Percentiles rank a stretch among this genome's conserved stretches.
phyloP scores from a whole-genome alignment of 345 rosid genomes.

The Populus nigra region DNA sequence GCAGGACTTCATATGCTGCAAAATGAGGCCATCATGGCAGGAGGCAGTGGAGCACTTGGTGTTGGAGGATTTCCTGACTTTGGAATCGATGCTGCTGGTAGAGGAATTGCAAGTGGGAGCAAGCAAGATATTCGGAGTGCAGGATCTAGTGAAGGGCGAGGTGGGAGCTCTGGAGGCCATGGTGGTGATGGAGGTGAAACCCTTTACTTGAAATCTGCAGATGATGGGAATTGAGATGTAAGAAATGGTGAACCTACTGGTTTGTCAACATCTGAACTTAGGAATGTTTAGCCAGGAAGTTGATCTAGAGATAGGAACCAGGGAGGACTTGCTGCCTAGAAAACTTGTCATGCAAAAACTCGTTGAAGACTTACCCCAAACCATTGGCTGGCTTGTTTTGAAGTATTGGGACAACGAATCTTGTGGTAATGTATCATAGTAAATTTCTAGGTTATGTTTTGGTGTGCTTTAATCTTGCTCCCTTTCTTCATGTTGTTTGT shows the following conservation, averaged over 20 bases:
- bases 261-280: slow-evolving; percentile 4
- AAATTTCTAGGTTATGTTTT: slow-evolving; percentile 39
- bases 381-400: slow-evolving; percentile 16
- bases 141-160: slow-evolving; percentile 67
- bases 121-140: slow-evolving; percentile 78
- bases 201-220: slow-evolving; percentile 73
- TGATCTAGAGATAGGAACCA: slow-evolving; percentile 2
- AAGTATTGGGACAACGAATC: slow-evolving; percentile 23
- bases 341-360: slow-evolving; percentile 6
- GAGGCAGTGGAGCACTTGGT: slow-evolving; percentile 61
- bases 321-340: slow-evolving; percentile 12
- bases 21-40: slow-evolving; percentile 54
- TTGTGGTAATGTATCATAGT: slow-evolving; percentile 32
- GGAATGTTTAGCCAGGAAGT: slow-evolving; percentile 13
- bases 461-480: background rate
- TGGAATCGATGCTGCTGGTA: slow-evolving; percentile 41
- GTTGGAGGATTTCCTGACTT: slow-evolving; percentile 72
- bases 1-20: slow-evolving; percentile 63
- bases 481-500: background rate
- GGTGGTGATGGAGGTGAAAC: slow-evolving; percentile 85
- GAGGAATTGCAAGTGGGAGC: slow-evolving; percentile 54
- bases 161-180: slow-evolving; percentile 67
- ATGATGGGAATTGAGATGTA: slow-evolving; percentile 64
- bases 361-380: slow-evolving; percentile 8
- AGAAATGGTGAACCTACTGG: background rate